phyloP scores from a whole-genome alignment of 2,329 filamentous ascomycete genomes.

The Harringtonia lauricola region DNA sequence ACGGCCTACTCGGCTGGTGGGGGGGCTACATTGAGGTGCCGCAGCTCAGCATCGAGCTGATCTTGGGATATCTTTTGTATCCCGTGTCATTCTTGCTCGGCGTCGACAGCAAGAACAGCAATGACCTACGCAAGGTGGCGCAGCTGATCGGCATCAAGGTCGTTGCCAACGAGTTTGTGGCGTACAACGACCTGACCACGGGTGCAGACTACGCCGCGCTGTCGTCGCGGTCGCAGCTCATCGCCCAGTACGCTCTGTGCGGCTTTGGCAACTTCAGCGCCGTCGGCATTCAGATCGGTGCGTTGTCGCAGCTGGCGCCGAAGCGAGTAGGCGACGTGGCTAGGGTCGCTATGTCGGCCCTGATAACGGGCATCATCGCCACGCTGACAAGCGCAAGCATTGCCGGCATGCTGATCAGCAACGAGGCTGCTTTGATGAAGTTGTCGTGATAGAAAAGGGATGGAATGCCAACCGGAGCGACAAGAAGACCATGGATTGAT shows the following conservation, averaged over 20 bases:
- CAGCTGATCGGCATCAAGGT: constrained; percentile 73
- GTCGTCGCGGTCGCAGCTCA: constrained; percentile 61
- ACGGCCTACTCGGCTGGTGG: constrained; percentile 76
- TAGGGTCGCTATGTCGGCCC: constrained; percentile 62
- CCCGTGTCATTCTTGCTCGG: constrained; percentile 74
- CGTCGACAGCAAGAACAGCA: constrained; percentile 48
- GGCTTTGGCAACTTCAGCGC: constrained; percentile 80
- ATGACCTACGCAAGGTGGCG: constrained; percentile 59
- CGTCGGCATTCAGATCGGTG: constrained; percentile 81
- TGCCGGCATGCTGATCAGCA: constrained; percentile 60
- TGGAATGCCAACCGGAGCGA: no score
- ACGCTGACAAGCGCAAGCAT: constrained; percentile 71
- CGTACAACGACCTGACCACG: constrained; percentile 37
- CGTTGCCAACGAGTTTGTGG: constrained; percentile 76
- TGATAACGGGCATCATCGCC: constrained; percentile 66
- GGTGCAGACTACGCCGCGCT: constrained; percentile 43
- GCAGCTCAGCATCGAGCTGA: constrained; percentile 61
- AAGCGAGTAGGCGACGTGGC: constrained; percentile 64
- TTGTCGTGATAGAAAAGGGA: no score
- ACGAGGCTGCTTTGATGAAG: constrained; percentile 13
- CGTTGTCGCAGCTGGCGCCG: constrained; percentile 71
- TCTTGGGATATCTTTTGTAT: constrained; percentile 69
- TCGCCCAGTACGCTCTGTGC: constrained; percentile 78
- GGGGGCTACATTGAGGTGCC: constrained; percentile 64
- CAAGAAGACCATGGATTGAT: no score